These are phyloP conservation scores for Ochetophila trinervis DNA, from an alignment of 306 rosid genomes.

Conservation along the genomic window DNA sequence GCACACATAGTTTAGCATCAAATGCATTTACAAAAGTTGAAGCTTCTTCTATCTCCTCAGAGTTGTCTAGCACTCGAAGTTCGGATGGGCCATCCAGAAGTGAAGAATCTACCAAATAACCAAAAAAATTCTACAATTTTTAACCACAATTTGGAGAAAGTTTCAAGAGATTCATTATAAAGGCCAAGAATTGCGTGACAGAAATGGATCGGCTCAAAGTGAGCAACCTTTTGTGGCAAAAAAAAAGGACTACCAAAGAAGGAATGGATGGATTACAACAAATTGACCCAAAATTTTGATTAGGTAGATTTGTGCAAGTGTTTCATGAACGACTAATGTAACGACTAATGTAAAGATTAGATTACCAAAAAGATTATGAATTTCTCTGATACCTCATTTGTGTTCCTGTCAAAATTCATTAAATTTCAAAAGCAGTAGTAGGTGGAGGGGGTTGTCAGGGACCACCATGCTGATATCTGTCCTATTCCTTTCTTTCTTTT, in stretches of 20 bases:
- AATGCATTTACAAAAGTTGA: conserved; percentile 44
- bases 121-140: background rate
- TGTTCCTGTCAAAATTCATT: background rate
- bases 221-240: no score
- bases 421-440: conserved; percentile 11
- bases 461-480: background rate
- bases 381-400: background rate
- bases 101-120: conserved; percentile 26
- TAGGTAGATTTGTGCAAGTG: no score
- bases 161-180: no score
- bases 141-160: no score
- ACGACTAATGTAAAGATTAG: no score
- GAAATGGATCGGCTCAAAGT: no score
- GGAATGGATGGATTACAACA: no score
- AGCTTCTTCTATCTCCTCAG: conserved; percentile 40
- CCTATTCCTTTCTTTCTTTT: background rate
- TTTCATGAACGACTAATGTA: no score
- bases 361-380: background rate
- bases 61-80: conserved; percentile 34
- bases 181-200: no score
- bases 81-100: conserved; percentile 41
- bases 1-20: conserved; percentile 46
- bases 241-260: no score
- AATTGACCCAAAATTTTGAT: no score
- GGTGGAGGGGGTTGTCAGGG: background rate